Conservation (phyloP, 768 basidiomycete genomes). For the Boletus sp. region DNA sequence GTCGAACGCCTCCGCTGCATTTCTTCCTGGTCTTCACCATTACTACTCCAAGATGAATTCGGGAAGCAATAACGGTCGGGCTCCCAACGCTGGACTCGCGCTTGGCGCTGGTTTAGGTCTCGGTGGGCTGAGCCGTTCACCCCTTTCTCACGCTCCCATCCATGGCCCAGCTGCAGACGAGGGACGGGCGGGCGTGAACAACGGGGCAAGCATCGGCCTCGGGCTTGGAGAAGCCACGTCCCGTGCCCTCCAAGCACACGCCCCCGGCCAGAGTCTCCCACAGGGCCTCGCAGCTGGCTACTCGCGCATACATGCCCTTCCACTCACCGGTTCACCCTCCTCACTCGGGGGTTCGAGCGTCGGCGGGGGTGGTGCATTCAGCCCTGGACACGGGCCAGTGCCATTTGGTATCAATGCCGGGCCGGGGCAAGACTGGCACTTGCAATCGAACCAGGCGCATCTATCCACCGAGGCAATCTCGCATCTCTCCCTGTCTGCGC, state of each 20-base stretch:
- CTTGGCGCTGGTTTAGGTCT: slow-evolving; percentile 21
- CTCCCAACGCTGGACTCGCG: slow-evolving; percentile 18
- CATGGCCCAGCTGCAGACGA: slow-evolving; percentile 28
- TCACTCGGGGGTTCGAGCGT: slow-evolving; percentile 28
- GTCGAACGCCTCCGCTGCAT: slow-evolving; percentile 79
- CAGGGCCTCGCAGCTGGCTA: slow-evolving; percentile 91
- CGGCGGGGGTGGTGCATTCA: slow-evolving; percentile 26
- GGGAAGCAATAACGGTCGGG: slow-evolving; percentile 27
- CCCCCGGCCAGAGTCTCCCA: slow-evolving; percentile 87
- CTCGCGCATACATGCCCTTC: slow-evolving; percentile 79
- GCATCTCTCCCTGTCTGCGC: slow-evolving; percentile 23
- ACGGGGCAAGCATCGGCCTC: slow-evolving; percentile 12
- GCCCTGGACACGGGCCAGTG: slow-evolving; percentile 30
- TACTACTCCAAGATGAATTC: slow-evolving; percentile 57
- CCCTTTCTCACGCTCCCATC: slow-evolving; percentile 27
- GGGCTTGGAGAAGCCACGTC: slow-evolving; percentile 42
- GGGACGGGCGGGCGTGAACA: slow-evolving; percentile 14
- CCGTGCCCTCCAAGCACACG: slow-evolving; percentile 81
- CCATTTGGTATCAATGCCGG: slow-evolving; percentile 32
- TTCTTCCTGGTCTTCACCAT: slow-evolving; percentile 68
- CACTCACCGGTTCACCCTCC: slow-evolving; percentile 38
- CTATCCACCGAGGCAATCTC: slow-evolving; percentile 18
- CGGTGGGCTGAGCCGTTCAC: slow-evolving; percentile 29
- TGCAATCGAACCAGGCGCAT: slow-evolving; percentile 23
- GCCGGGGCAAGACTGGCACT: slow-evolving; percentile 27